phyloP scores from a whole-genome alignment of 768 basidiomycete genomes.

The Exsudoporus frostii region DNA sequence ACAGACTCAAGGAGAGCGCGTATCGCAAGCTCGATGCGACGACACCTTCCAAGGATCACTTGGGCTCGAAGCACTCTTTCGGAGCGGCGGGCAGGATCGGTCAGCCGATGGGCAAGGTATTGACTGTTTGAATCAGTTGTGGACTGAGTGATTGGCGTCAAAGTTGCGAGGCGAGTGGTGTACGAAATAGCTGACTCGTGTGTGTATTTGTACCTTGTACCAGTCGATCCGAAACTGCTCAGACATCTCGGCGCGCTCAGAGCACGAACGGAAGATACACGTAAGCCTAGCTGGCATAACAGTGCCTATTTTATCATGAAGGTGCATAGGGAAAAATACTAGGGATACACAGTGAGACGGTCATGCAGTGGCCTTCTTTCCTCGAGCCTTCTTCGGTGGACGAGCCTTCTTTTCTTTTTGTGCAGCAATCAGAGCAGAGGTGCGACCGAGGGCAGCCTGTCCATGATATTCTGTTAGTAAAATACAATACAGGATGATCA shows the following conservation, averaged over 20 bases:
- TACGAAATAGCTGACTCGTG: conserved; percentile 6
- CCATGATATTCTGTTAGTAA: conserved; percentile 19
- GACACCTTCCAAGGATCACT: conserved; percentile 45
- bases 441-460: conserved; percentile 74
- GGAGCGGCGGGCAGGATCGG: conserved; percentile 51
- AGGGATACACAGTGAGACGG: conserved; percentile 22
- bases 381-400: conserved; percentile 69
- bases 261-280: background rate
- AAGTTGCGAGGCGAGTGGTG: background rate
- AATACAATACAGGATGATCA: conserved; percentile 46
- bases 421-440: conserved; percentile 65
- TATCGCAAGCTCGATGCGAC: conserved; percentile 47
- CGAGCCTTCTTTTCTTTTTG: conserved; percentile 68
- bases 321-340: conserved; percentile 21
- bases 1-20: conserved; percentile 43
- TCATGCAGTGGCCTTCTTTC: conserved; percentile 51
- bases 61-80: conserved; percentile 33
- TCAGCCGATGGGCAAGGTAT: conserved; percentile 51
- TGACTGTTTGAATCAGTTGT: conserved; percentile 29
- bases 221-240: conserved; percentile 5
- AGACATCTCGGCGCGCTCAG: background rate
- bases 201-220: conserved; percentile 26
- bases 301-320: conserved; percentile 19
- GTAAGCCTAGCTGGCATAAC: conserved; percentile 6
- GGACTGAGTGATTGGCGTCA: background rate